Percentiles rank a stretch among this genome's conserved stretches.
Conservation (phyloP, 148 eudicot species). For the Drosera capensis region DNA sequence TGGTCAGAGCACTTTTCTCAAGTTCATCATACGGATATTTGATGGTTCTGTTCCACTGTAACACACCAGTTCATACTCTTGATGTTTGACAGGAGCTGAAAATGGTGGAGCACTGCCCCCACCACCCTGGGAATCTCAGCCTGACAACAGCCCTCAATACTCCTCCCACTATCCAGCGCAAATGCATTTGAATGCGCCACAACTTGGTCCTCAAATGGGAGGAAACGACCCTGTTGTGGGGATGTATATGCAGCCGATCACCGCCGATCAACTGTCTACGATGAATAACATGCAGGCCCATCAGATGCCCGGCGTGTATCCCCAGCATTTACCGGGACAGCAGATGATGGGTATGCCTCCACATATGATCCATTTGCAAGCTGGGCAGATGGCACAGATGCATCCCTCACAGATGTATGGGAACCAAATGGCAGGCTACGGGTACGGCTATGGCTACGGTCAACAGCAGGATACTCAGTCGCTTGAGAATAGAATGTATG, state of each 20-base stretch:
- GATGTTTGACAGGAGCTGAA: constrained; percentile 35
- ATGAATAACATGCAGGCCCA: constrained; percentile 17
- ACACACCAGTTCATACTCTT: background rate
- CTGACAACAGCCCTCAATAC: constrained; percentile 24
- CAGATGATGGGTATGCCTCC: constrained; percentile 47
- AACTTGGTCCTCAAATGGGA: constrained; percentile 26
- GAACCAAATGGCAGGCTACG: constrained; percentile 45
- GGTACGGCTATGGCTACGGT: constrained; percentile 39
- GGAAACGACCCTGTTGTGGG: constrained; percentile 31
- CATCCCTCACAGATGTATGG: constrained; percentile 61
- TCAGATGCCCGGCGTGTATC: constrained; percentile 26
- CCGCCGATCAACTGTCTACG: constrained; percentile 23
- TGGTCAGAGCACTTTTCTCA: background rate
- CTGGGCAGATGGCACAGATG: constrained; percentile 47
- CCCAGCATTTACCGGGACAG: constrained; percentile 24
- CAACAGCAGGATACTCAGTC: constrained; percentile 51
- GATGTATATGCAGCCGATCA: constrained; percentile 36
- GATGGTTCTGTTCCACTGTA: background rate
- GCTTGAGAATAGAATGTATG: constrained; percentile 53
- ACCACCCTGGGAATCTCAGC: constrained; percentile 93
- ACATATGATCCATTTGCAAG: constrained; percentile 26
- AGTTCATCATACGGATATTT: background rate
- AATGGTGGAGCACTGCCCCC: constrained; percentile 52
- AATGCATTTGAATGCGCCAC: constrained; percentile 20
- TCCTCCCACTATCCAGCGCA: constrained; percentile 27